Base-by-base conservation (phyloP, 345 rosid genomes). In the Corchorus capsularis region DNA sequence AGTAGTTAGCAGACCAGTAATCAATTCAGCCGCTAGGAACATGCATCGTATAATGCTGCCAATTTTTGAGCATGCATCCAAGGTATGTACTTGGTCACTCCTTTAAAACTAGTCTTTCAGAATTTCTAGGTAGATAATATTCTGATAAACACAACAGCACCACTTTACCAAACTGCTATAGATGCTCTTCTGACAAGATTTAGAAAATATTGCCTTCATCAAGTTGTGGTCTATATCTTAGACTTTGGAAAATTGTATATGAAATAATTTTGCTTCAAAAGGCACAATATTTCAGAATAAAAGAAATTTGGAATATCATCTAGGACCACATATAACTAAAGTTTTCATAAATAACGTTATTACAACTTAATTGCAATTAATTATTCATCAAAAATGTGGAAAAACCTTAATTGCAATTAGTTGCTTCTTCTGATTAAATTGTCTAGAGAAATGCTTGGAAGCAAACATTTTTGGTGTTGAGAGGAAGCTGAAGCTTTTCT, bases 61-160 rank as follows among this genome's bases (percentile, higher is more conserved):
- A 27, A 22, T 47, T 35, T 4, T 6, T 14, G 35, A 10, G 20
- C n/a, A 22, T 68, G 72, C 37, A 45, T 32, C 4, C 39, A 22
- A 68, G 55, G 19, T 47, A 19, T 27, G 72, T 45, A 45, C 11
- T 68, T 50, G n/a, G 54, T 68, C 52, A 65, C 34, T 35, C 67
- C 34, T 6, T 45, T 8, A 46, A 32, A 66, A 10, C 54, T n/a
- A 67, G n/a, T 41, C 41, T 65, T 2, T 65, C 12, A 43, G 41
- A 65, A 4, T 41, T 39, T 10, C 14, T 14, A 13, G n/a, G 5
- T 43, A 65, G 49, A 65, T 41, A 63, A 65, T 9, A 16, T 65
- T 5, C 69, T 47, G 7, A 43, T 43, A 43, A 1, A 41, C 50
- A 43, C 52, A 41, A 10, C 47, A 43, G 8, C 45, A 41, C 32